Evolutionary conservation across 2,329 filamentous ascomycete species (phyloP), one percentile per base, ranked within the genome.

Genomic region (Venturia carpophila): DNA sequence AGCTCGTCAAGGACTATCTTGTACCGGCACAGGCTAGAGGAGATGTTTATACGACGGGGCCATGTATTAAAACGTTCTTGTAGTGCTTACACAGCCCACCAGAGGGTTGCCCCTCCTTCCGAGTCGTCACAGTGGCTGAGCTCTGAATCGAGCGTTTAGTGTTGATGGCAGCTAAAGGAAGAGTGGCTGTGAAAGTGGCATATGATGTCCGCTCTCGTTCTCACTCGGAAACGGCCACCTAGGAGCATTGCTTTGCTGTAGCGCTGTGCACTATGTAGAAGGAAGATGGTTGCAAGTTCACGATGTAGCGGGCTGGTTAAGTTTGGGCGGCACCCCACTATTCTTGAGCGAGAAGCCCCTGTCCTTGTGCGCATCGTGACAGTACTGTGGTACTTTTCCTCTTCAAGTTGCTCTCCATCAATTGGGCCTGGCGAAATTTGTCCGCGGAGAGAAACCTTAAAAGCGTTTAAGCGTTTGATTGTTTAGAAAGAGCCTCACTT

Each of bases 41-140:
- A 47, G 21, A 47, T 47, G 19, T 47, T n/a, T 47, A 47, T 58
- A 58, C 52, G 52, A 58, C 13, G 30, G 30, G 30, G 17, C 24
- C 30, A n/a, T 19, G 13, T 34, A 3, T 3, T 34, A 34, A 3
- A 34, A 34, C 15, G 17, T 3, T 52, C 13, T 10, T 15, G 15
- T 10, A 58, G 17, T 34, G 49, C 52, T 37, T 37, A 37, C 52
- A 58, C 52, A 58, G 52, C 52, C 52, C 52, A 37, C 52, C 19
- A 19, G n/a, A 19, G 7, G 42, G n/a, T n/a, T 52, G 47, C 47
- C 47, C 47, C 21, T 27, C 47, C 6, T 27, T 27, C 47, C 21
- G 3, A 6, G 30, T 58, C 52, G 15, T 58, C 10, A 37, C 30
- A 19, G 30, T 58, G 52, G 52, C 52, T 58, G 27, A 58, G 52